Evolutionary conservation across 441 rosid genomes (phyloP).

Genomic region (Brassica balearica): DNA sequence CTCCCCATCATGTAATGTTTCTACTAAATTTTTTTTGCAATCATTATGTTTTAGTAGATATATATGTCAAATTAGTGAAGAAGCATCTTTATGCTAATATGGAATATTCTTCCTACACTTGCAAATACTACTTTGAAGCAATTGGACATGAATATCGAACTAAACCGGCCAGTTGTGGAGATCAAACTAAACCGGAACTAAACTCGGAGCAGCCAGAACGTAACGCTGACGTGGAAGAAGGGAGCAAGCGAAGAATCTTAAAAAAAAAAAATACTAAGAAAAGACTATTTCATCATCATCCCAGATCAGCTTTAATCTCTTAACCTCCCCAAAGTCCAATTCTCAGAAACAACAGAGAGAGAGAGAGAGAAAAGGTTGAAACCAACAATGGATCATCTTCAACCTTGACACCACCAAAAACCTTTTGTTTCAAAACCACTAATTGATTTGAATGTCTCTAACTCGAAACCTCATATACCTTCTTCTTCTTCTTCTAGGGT

Average conservation of each 20-base stretch:
- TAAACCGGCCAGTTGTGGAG: conserved; percentile 15
- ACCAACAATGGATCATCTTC: conserved; percentile 34
- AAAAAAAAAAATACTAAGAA: conserved; percentile 16
- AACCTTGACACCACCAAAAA: conserved; percentile 26
- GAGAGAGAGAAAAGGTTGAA: conserved; percentile 4
- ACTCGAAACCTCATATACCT: conserved; percentile 16
- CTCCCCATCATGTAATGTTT: conserved; percentile 1
- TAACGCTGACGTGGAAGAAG: conserved; percentile 26
- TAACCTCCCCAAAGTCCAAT: conserved; percentile 39
- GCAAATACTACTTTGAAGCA: neutral
- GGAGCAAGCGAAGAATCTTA: conserved; percentile 36
- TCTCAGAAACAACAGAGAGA: conserved; percentile 18
- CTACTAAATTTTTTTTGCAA: neutral
- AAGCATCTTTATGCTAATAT: neutral
- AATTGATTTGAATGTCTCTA: conserved; percentile 46
- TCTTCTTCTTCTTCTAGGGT: conserved; percentile 47
- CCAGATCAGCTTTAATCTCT: neutral
- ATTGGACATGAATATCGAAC: neutral
- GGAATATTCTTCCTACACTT: neutral
- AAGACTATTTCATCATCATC: conserved; percentile 24
- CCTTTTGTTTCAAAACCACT: neutral
- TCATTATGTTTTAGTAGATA: neutral
- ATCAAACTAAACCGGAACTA: neutral
- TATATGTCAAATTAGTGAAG: neutral
- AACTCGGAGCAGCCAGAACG: neutral